Evolutionary conservation across 2,329 filamentous ascomycete genomes (phyloP), one percentile per base, ranked within the genome.

Genomic region (Colletotrichum australisinense): DNA sequence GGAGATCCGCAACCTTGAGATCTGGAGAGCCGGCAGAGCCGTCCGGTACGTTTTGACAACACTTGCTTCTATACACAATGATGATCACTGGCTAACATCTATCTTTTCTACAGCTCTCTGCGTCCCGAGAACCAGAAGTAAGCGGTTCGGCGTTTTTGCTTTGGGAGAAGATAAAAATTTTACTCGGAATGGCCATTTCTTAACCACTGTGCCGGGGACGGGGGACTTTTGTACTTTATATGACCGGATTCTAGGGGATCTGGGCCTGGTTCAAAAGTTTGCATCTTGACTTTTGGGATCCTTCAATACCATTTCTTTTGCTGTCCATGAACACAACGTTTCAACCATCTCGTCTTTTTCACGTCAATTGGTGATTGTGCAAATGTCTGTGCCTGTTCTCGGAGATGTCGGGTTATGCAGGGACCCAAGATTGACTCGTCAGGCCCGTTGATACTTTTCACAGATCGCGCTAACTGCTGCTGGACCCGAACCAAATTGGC

Each of bases 1-100:
- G 88, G 97, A 98, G 90, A 98, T 99, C 88, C 94, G 96, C 82
- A 91, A 95, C 83, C 89, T 99, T 82, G 97, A 99, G 92, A 99
- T 99, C 92, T 99, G 97, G 97, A 92, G 94, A 83, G 97, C 97
- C 77, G 97, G 97, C 86, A 98, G 98, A 93, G 94, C 97, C 80
- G 97, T 99, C 81, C 93, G 96, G 89, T 93, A 87, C 81, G 89
- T 71, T 49, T 14, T 42, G 16, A 55, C 35, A 52, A 22, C 16
- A 85, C 32, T 35, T 4, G 12, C 56, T 32, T 19, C 35, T 22
- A 26, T 63, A 58, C 60, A 19, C 57, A 67, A 30, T 46, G 59
- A 42, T 32, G 56, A 63, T 57, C 49, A 19, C 46, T 64, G 38
- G 63, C 76, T 79, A 76, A 81, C 76, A 59, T 69, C 8, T 65